Base-by-base conservation (phyloP, 2,329 filamentous ascomycete genomes). In the Paraphaeosphaeria minitans region DNA sequence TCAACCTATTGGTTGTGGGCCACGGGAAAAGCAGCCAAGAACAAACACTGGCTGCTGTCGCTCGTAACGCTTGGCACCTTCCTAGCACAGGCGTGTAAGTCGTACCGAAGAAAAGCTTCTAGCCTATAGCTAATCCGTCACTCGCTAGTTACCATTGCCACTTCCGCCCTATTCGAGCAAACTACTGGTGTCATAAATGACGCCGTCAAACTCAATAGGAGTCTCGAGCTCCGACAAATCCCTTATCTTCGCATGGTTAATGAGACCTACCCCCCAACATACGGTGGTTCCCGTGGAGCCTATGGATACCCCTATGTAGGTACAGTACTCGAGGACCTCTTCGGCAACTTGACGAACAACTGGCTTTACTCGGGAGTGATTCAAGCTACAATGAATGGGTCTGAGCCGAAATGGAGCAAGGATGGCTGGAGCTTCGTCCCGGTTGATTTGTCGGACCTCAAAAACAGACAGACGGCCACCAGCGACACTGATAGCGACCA, bases 391-490 rank as follows among this genome's bases (percentile, higher is more conserved):
- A 43, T 65, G 24, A 61, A 66, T 49, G 63, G 58, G 1, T 59
- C 60, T 10, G 53, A 67, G 21, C 66, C 66, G 1, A 31, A 29
- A 5, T 71, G 68, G 68, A 68, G 64, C 42, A 59, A 49, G 12
- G 61, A 71, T 45, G 65, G 63, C 1, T 69, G 64, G 67, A 66
- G 64, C 31, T 71, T 71, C 48, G 63, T 67, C 24, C 68, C 67
- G 22, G n/a, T 68, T 0, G 33, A 58, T 33, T 42, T 60, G 22
- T 60, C 58, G 7, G 6, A 47, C 3, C 31, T 57, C 24, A 31
- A 52, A 1, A 45, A 37, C 27, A 24, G 31, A 14, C 31, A 48
- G 10, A 41, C 42, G 10, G 53, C 33, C n/a, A 48, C 49, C 6
- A n/a, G 16, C 4, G 14, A 42, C 9, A 46, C 29, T 9, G 16